Conservation (phyloP, 495 filamentous ascomycete species). For the Copromyces sp. region DNA sequence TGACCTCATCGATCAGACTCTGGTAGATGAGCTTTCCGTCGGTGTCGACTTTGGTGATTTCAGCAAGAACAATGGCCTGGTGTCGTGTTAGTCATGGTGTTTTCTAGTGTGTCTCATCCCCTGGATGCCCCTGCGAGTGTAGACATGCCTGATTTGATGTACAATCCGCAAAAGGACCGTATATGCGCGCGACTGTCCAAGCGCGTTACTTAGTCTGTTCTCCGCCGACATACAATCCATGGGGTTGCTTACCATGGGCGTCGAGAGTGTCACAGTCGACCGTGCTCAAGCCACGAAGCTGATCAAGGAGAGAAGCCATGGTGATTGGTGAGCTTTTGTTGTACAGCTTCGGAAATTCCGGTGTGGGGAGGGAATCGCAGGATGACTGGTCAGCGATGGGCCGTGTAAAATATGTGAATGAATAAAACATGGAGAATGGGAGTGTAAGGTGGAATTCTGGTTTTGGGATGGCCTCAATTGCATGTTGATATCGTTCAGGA, state of each 20-base stretch:
- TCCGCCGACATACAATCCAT: background rate
- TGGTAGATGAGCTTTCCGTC: conserved; percentile 35
- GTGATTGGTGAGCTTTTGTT: background rate
- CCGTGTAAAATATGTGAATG: background rate
- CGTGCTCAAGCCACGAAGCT: conserved; percentile 35
- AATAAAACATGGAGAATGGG: background rate
- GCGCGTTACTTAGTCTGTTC: background rate
- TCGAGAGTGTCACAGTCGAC: conserved; percentile 57
- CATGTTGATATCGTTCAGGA: background rate
- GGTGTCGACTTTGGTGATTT: conserved; percentile 31
- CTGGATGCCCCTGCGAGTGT: background rate
- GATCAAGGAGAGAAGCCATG: conserved; percentile 21
- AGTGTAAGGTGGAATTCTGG: background rate
- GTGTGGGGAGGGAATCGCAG: background rate
- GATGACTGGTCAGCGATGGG: background rate
- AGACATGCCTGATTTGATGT: conserved; percentile 53
- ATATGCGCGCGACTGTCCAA: conserved; percentile 38
- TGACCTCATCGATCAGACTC: conserved; percentile 35
- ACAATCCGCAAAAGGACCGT: conserved; percentile 53
- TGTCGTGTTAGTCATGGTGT: background rate
- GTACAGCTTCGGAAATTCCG: background rate
- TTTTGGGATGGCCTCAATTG: background rate
- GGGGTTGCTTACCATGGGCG: conserved; percentile 32
- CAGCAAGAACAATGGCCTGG: conserved; percentile 50
- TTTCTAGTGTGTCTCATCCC: background rate